phyloP scores from a whole-genome alignment of 2,329 filamentous ascomycete genomes.

The Neurospora sp. region DNA sequence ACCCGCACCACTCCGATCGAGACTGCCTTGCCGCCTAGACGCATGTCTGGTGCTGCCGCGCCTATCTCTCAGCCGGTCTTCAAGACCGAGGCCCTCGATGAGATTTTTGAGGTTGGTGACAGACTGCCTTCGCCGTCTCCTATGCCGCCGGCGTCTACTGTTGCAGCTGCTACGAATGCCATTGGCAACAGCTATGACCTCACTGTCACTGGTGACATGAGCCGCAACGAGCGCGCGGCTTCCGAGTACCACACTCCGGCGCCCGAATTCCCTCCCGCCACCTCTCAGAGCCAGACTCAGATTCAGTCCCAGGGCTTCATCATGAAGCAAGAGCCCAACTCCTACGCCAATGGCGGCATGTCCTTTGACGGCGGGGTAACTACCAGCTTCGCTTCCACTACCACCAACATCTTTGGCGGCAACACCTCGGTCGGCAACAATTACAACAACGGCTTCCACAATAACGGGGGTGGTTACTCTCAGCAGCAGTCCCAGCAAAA shows the following conservation, averaged over 20 bases:
- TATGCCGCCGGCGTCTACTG: not conserved
- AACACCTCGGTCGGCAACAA: not conserved
- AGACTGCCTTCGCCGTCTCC: not conserved
- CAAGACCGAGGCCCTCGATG: not conserved
- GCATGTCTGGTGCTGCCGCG: not conserved
- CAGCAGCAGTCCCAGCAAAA: not conserved
- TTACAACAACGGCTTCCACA: not conserved
- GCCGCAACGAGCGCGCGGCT: not conserved
- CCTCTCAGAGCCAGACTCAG: not conserved
- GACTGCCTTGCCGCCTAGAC: not conserved
- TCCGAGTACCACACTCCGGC: not conserved
- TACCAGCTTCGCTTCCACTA: not conserved
- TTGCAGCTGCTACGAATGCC: not conserved
- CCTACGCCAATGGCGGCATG: not conserved
- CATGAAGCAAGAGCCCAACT: not conserved
- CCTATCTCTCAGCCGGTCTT: not conserved
- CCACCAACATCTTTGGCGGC: not conserved
- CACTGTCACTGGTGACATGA: not conserved
- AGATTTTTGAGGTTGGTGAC: not conserved
- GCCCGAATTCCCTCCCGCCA: not conserved
- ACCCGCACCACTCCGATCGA: not conserved
- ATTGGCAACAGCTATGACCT: not conserved
- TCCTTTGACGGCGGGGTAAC: not conserved
- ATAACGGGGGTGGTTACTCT: not conserved
- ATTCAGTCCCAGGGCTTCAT: not conserved